Evolutionary conservation across 2,329 filamentous ascomycete species (phyloP).

Genomic region (Hymenoscyphus albidus): DNA sequence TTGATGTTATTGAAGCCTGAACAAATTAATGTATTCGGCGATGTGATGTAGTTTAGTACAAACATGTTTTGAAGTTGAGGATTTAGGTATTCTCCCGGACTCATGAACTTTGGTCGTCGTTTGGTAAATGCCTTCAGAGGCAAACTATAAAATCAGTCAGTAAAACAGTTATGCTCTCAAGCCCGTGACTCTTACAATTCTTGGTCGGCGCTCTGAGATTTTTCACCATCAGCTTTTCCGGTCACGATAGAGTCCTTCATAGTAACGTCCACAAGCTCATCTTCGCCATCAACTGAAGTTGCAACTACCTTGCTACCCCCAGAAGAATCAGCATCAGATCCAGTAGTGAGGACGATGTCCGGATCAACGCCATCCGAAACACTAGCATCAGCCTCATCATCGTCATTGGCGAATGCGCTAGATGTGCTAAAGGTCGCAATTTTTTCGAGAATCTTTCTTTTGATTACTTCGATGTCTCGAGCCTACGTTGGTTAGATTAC

Average conservation of each 20-base stretch:
- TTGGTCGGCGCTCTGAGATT: not conserved
- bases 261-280: slow-evolving; percentile 84
- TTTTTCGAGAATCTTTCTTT: slow-evolving; percentile 74
- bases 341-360: slow-evolving; percentile 64
- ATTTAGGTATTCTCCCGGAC: slow-evolving; percentile 55
- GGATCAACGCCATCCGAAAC: slow-evolving; percentile 57
- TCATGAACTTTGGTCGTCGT: slow-evolving; percentile 49
- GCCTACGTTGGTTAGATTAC: slow-evolving; percentile 36
- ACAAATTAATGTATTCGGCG: slow-evolving; percentile 56
- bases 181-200: slow-evolving; percentile 6
- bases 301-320: slow-evolving; percentile 69
- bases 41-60: slow-evolving; percentile 63
- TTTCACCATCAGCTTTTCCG: slow-evolving; percentile 11
- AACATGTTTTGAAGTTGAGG: slow-evolving; percentile 69
- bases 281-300: slow-evolving; percentile 79
- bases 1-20: slow-evolving; percentile 65
- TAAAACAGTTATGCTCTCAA: not conserved
- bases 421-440: slow-evolving; percentile 73
- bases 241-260: slow-evolving; percentile 58
- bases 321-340: slow-evolving; percentile 62
- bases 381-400: slow-evolving; percentile 38
- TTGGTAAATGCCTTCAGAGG: slow-evolving; percentile 25
- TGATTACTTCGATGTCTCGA: slow-evolving; percentile 62
- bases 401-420: slow-evolving; percentile 48
- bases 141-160: slow-evolving; percentile 4